These are phyloP conservation scores for Halenospora varia DNA, from an alignment of 495 filamentous ascomycete species.

Conservation along the genomic window DNA sequence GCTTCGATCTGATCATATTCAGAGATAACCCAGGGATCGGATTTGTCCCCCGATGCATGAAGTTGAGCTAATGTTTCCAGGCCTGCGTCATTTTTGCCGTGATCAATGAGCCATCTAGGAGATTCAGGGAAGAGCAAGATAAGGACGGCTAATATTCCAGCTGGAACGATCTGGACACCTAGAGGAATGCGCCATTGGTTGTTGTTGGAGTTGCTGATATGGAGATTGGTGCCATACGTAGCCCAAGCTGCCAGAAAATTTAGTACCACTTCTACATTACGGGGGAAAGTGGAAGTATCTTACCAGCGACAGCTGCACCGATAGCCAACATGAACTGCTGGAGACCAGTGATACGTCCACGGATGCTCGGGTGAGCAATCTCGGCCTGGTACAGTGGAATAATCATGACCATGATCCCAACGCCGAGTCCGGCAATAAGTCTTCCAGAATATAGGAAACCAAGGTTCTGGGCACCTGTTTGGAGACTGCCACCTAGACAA, in stretches of 20 bases:
- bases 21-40: conserved; percentile 56
- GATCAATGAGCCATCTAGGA: conserved; percentile 57
- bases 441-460: conserved; percentile 35
- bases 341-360: conserved; percentile 46
- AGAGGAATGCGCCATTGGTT: conserved; percentile 57
- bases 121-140: conserved; percentile 55
- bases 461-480: conserved; percentile 37
- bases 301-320: conserved; percentile 43
- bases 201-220: conserved; percentile 19
- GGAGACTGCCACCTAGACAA: conserved; percentile 33
- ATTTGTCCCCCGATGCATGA: conserved; percentile 51
- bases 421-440: conserved; percentile 48
- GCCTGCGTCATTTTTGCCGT: conserved; percentile 46
- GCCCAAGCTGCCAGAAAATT: too few relatives aligned
- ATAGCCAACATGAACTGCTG: conserved; percentile 61
- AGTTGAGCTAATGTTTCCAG: conserved; percentile 53
- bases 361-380: conserved; percentile 51
- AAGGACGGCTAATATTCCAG: conserved; percentile 44
- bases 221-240: conserved; percentile 34
- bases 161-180: conserved; percentile 55
- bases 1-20: conserved; percentile 65
- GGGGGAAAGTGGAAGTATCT: too few relatives aligned
- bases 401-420: conserved; percentile 52
- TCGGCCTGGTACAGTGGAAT: conserved; percentile 43
- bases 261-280: too few relatives aligned